Evolutionary conservation across 2,329 filamentous ascomycete genomes (phyloP).

Genomic region (Colletotrichum eremochloae): DNA sequence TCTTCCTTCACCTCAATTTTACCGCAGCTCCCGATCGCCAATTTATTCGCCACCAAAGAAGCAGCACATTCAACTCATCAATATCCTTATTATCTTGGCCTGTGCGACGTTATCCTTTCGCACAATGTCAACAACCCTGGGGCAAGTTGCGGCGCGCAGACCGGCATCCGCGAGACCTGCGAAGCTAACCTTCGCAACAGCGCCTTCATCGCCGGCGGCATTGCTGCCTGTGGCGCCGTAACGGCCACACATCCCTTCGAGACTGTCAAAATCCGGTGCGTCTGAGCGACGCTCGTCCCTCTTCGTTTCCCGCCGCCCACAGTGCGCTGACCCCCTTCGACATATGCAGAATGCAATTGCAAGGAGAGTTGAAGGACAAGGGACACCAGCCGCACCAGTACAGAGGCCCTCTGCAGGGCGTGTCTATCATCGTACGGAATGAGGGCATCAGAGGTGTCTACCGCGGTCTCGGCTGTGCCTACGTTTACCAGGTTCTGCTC

Average conservation of each 20-base stretch:
- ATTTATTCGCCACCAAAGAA: not conserved
- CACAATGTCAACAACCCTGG: slow-evolving; percentile 66
- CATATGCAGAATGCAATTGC: slow-evolving; percentile 82
- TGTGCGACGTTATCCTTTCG: slow-evolving; percentile 2
- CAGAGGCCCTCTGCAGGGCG: slow-evolving; percentile 90
- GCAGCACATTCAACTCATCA: not conserved
- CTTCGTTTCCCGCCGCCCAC: slow-evolving; percentile 37
- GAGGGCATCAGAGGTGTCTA: slow-evolving; percentile 90
- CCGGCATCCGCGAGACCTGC: slow-evolving; percentile 11
- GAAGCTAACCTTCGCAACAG: slow-evolving; percentile 56
- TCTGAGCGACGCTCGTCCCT: slow-evolving; percentile 35
- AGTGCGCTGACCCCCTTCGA: slow-evolving; percentile 27
- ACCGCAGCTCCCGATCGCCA: slow-evolving; percentile 5
- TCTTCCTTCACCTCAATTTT: slow-evolving; percentile 13
- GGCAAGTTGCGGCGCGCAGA: slow-evolving; percentile 50
- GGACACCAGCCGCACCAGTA: slow-evolving; percentile 89
- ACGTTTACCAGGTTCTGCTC: slow-evolving; percentile 94
- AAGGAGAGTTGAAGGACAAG: slow-evolving; percentile 93
- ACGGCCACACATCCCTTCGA: slow-evolving; percentile 98
- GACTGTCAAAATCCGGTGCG: slow-evolving; percentile 96
- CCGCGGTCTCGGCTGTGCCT: slow-evolving; percentile 90
- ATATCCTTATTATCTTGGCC: slow-evolving; percentile 4
- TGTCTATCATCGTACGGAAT: slow-evolving; percentile 89
- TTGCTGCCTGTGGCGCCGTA: slow-evolving; percentile 96
- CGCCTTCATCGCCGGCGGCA: slow-evolving; percentile 94